Evolutionary conservation across 2,329 filamentous ascomycete species (phyloP), one percentile per base, ranked within the genome.

Genomic region (Diaporthe aspalathi): DNA sequence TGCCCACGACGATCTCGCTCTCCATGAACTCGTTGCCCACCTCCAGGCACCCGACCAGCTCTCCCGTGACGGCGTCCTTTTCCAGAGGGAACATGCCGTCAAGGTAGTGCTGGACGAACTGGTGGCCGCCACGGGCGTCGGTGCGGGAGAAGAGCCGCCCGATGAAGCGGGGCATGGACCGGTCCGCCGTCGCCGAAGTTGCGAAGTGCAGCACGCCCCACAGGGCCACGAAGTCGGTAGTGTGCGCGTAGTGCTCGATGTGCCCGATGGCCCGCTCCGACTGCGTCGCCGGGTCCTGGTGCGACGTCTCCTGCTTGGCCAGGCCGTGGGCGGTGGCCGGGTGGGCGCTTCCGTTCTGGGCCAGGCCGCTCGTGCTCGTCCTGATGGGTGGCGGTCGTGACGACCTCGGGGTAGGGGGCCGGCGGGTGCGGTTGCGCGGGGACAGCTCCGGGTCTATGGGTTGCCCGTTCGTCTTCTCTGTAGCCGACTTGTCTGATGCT

Each of bases 221-320:
- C 12, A 90, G 83, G 5, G 92, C 88, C 2, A 95, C 92, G 74
- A 94, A 93, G 76, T 96, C 93, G 20, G 85, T 87, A 11, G 86
- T 87, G 77, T 95, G 92, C 3, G 91, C 91, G 76, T 95, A 96
- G 80, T 96, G 93, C 80, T 96, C 93, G 49, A 96, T 91, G 74
- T 94, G 87, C 7, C 87, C 85, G 66, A 95, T 90, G 3, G 88
- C 87, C 50, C 84, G 81, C 73, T 84, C 83, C 6, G 84, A 80
- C 11, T 83, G 79, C 1, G 82, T 78, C 3, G 77, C 75, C 1
- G 81, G 78, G 7, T 80, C 81, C 24, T 81, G 74, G 14, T 83
- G 78, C 1, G 80, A 80, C 0, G 81, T 80, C 12, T 66, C 43
- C 22, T 35, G 27, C 29, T 20, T 45, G 38, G 50, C 49, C 12